phyloP scores from a whole-genome alignment of 257 asterid genomes.

The Anisodus tanguticus region DNA sequence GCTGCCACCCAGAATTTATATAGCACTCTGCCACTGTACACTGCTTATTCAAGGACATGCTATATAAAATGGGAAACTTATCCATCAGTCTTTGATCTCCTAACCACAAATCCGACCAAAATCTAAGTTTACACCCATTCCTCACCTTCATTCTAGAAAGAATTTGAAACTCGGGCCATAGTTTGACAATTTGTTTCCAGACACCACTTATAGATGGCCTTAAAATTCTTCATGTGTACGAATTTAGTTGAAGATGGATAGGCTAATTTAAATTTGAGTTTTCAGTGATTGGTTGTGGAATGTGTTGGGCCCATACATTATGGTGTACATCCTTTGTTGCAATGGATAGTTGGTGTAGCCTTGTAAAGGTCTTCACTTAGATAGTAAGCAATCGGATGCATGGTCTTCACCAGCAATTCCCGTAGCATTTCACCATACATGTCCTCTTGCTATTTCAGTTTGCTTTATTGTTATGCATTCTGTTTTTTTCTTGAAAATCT shows the following conservation, averaged over 20 bases:
- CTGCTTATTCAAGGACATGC: too few relatives aligned
- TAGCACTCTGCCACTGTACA: too few relatives aligned
- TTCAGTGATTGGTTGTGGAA: not conserved
- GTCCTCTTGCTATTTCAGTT: not conserved
- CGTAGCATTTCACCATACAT: not conserved
- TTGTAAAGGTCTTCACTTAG: not conserved
- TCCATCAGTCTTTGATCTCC: too few relatives aligned
- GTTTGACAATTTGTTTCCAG: too few relatives aligned
- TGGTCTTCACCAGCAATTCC: not conserved
- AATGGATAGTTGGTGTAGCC: not conserved
- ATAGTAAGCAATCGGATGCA: not conserved
- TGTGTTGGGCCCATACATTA: not conserved
- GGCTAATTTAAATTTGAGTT: not conserved
- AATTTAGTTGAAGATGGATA: not conserved
- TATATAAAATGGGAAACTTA: too few relatives aligned
- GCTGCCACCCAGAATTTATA: too few relatives aligned
- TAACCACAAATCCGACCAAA: too few relatives aligned
- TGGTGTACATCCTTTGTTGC: not conserved
- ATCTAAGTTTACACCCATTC: too few relatives aligned
- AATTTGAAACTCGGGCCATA: too few relatives aligned
- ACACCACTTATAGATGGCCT: too few relatives aligned
- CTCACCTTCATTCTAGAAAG: too few relatives aligned
- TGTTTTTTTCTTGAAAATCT: not conserved
- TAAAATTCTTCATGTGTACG: not conserved
- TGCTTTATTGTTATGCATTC: not conserved